phyloP scores from a whole-genome alignment of 2,329 filamentous ascomycete species.

The Tolypocladium pustulatum region DNA sequence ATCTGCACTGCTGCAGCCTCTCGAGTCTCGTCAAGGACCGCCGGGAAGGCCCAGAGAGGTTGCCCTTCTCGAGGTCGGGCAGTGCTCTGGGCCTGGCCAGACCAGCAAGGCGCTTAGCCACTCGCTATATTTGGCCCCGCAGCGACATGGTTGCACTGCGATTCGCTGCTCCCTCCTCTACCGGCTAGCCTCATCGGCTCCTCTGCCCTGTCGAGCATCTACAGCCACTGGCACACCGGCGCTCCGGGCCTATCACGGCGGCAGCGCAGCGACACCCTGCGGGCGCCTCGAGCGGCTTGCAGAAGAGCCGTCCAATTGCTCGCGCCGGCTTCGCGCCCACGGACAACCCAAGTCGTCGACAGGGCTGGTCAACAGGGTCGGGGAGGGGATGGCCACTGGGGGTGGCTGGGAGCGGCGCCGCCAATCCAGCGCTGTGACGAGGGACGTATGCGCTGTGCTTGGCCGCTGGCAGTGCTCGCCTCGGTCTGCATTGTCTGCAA shows the following conservation, averaged over 20 bases:
- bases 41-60: neutral
- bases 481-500: neutral
- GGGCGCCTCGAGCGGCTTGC: constrained; percentile 8
- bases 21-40: neutral
- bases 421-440: neutral
- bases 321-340: constrained; percentile 7
- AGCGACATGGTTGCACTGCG: neutral
- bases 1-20: neutral
- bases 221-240: neutral
- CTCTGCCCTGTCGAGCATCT: neutral
- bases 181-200: neutral
- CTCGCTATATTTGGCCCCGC: constrained; percentile 17
- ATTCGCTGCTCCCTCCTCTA: neutral
- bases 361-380: neutral
- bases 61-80: neutral
- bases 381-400: constrained; percentile 1
- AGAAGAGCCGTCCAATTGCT: constrained; percentile 7
- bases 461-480: neutral
- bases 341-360: neutral
- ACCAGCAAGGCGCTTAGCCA: constrained; percentile 17
- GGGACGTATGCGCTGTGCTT: neutral
- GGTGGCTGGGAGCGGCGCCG: constrained; percentile 1
- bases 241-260: constrained; percentile 3
- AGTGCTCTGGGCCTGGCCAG: neutral
- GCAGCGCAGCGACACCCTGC: constrained; percentile 4